Evolutionary conservation across 208 protist species (phyloP), one percentile per base, ranked within the genome.

Genomic region (Porcisia deanei): DNA sequence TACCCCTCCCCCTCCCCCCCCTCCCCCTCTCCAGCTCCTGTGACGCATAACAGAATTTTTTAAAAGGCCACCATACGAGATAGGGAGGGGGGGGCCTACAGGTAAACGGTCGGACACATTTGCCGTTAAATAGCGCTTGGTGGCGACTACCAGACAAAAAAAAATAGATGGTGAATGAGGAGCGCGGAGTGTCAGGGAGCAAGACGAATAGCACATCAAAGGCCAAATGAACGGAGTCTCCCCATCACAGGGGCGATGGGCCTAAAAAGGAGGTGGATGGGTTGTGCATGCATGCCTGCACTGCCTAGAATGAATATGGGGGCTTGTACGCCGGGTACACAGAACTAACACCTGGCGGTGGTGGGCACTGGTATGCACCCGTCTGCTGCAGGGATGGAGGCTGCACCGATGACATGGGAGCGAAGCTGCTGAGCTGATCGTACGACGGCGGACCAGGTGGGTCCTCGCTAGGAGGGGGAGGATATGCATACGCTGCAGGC

Each of bases 291-390:
- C 20, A 14, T 66, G 61, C 61, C n/a, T 25, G 39, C 37, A 16
- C 1, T 34, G 37, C 10, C 58, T 76, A 82, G 34, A 82, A 59
- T n/a, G 72, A 22, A 55, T 54, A 68, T 37, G 78, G 78, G 10
- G 78, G 78, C 57, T 82, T 77, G 78, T 82, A 82, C 10, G 72
- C 68, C 1, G 78, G 78, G 52, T 77, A 77, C 53, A 14, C 66
- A 6, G 55, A 70, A 14, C 9, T 59, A 1, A 20, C 10, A 39
- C 8, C 47, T 12, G 20, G 1, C 2, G 78, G 72, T 14, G 71
- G 71, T 25, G 78, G 78, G 49, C 77, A 82, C 72, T 73, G 78
- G 34, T 77, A 82, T 55, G 66, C 57, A 37, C 58, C 49, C 67
- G 20, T 41, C 39, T 75, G 67, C 25, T 65, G 61, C 47, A 6